Evolutionary conservation across 106 monocot genomes (phyloP).

Genomic region (Allium cepa): DNA sequence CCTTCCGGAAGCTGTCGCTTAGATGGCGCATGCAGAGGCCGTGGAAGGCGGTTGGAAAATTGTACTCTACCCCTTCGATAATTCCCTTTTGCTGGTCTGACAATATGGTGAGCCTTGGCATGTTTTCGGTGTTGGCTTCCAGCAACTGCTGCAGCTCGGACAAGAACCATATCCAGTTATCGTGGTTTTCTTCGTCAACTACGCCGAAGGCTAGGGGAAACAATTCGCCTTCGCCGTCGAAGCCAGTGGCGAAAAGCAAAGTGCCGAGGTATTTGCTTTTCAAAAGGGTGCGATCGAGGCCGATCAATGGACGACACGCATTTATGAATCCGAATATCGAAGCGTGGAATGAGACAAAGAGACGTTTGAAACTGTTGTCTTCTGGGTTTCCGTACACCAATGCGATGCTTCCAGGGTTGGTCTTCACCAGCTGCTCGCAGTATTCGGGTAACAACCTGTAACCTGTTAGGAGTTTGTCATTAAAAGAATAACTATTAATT

Average conservation of each 20-base stretch:
- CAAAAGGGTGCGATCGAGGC: slow-evolving; percentile 79
- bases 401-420: slow-evolving; percentile 89
- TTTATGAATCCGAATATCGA: slow-evolving; percentile 91
- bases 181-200: slow-evolving; percentile 92
- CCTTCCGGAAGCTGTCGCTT: slow-evolving; percentile 82
- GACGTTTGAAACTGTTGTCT: slow-evolving; percentile 68
- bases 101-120: slow-evolving; percentile 94
- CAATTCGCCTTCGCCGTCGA: slow-evolving; percentile 90
- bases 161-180: slow-evolving; percentile 98
- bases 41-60: slow-evolving; percentile 97
- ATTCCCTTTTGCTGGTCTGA: slow-evolving; percentile 89
- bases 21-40: slow-evolving; percentile 94
- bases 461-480: too few species aligned
- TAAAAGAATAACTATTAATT: too few species aligned
- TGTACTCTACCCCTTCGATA: slow-evolving; percentile 85
- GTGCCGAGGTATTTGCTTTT: slow-evolving; percentile 96
- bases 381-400: slow-evolving; percentile 70
- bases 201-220: slow-evolving; percentile 96
- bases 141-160: slow-evolving; percentile 78
- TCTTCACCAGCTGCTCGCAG: slow-evolving; percentile 72
- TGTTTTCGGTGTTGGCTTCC: slow-evolving; percentile 89
- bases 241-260: slow-evolving; percentile 85
- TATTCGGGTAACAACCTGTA: slow-evolving; percentile 84
- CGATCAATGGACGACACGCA: slow-evolving; percentile 89
- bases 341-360: slow-evolving; percentile 86